Evolutionary conservation across 169 alveolate genomes (phyloP).

Genomic region (Plasmodium ovale): DNA sequence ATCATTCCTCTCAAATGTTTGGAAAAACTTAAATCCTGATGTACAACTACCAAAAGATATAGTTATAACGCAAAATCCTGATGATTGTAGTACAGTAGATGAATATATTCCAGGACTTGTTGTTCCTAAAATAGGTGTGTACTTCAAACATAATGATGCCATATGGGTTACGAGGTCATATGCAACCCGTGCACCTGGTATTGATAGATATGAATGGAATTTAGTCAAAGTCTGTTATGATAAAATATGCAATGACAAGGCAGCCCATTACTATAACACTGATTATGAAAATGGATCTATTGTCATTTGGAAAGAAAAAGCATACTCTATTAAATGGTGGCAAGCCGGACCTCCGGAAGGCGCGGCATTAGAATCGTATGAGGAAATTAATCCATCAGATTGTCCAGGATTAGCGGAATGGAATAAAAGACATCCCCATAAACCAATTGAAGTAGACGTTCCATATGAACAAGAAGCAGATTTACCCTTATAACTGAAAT

Average conservation of each 20-base stretch:
- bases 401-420: slow-evolving; percentile 60
- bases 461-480: slow-evolving; percentile 49
- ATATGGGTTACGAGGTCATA: slow-evolving; percentile 51
- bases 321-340: slow-evolving; percentile 45
- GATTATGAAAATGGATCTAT: slow-evolving; percentile 33
- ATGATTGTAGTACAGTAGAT: slow-evolving; percentile 52
- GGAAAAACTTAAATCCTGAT: slow-evolving; percentile 54
- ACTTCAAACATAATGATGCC: slow-evolving; percentile 45
- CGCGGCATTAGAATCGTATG: slow-evolving; percentile 24
- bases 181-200: slow-evolving; percentile 64
- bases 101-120: slow-evolving; percentile 41
- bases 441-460: slow-evolving; percentile 24
- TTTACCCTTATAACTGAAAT: too few species aligned
- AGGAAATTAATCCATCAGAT: slow-evolving; percentile 16
- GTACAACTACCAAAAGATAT: slow-evolving; percentile 22
- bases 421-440: slow-evolving; percentile 46
- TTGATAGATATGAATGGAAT: slow-evolving; percentile 60
- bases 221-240: slow-evolving; percentile 56
- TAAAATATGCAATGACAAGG: slow-evolving; percentile 31
- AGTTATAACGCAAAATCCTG: slow-evolving; percentile 28
- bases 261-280: slow-evolving; percentile 56
- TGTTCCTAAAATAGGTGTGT: slow-evolving; percentile 26
- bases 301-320: slow-evolving; percentile 52
- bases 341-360: slow-evolving; percentile 67
- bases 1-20: slow-evolving; percentile 10